Percentiles rank a stretch among this genome's conserved stretches.
phyloP scores from a whole-genome alignment of 805 yeast species.

The Saturnispora galanensis region DNA sequence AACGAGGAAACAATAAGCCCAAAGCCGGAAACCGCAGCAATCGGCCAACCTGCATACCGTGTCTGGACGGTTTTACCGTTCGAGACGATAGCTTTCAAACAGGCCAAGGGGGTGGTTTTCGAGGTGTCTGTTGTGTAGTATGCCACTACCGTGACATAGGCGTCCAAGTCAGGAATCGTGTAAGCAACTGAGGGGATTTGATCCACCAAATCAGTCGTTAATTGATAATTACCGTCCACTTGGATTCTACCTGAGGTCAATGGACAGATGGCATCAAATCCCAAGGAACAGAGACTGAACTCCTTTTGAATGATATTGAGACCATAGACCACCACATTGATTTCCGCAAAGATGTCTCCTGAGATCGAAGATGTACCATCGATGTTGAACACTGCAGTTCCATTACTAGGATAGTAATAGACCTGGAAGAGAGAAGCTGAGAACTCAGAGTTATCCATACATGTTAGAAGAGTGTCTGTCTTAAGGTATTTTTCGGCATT shows the following conservation, averaged over 20 bases:
- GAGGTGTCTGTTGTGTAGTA: constrained; percentile 39
- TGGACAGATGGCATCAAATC: constrained; percentile 61
- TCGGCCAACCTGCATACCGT: constrained; percentile 88
- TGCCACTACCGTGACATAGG: constrained; percentile 68
- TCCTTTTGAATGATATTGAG: constrained; percentile 45
- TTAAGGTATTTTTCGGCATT: constrained; percentile 25
- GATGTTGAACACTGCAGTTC: constrained; percentile 53
- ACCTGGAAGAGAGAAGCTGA: constrained; percentile 81
- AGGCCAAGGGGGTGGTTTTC: constrained; percentile 52
- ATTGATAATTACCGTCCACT: constrained; percentile 33
- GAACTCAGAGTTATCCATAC: constrained; percentile 84
- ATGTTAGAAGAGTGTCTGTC: constrained; percentile 65
- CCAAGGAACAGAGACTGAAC: constrained; percentile 56
- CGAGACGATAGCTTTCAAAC: constrained; percentile 78
- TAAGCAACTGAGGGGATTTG: constrained; percentile 77
- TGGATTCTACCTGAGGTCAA: constrained; percentile 81
- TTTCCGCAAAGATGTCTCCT: constrained; percentile 57
- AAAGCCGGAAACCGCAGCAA: constrained; percentile 81
- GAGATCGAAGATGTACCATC: constrained; percentile 72
- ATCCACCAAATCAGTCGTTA: constrained; percentile 31
- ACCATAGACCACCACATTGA: constrained; percentile 73
- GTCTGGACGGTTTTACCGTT: constrained; percentile 95
- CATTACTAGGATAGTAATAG: constrained; percentile 54
- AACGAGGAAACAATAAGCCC: constrained; percentile 85
- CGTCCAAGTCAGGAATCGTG: constrained; percentile 90